These are phyloP conservation scores for Durotheca rogersii DNA, from an alignment of 495 filamentous ascomycete genomes.

Conservation along the genomic window DNA sequence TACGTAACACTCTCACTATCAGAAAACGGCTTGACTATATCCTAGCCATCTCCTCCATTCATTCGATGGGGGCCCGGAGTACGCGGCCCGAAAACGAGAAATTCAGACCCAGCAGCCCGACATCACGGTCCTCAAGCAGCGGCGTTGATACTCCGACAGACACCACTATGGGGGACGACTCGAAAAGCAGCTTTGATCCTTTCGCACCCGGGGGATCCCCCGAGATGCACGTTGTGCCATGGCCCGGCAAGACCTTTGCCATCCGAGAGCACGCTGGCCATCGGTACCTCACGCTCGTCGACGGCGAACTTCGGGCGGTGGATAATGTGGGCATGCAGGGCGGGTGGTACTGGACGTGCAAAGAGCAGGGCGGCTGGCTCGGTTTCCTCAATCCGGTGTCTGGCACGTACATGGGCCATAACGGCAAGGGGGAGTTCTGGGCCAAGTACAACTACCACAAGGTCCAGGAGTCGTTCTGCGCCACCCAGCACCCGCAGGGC, in stretches of 20 bases:
- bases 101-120: too few relatives aligned
- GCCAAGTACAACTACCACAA: not conserved
- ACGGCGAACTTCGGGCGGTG: not conserved
- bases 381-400: constrained; percentile 3
- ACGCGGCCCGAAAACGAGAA: too few relatives aligned
- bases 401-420: constrained; percentile 1
- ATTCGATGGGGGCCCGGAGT: too few relatives aligned
- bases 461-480: not conserved
- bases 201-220: not conserved
- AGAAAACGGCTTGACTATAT: too few relatives aligned
- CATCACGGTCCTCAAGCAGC: too few relatives aligned
- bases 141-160: not conserved
- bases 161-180: not conserved
- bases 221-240: not conserved
- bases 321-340: constrained; percentile 2
- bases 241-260: not conserved
- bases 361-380: not conserved
- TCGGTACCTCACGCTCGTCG: not conserved
- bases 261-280: not conserved
- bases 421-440: not conserved
- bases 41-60: too few relatives aligned
- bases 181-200: not conserved
- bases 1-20: too few relatives aligned
- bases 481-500: not conserved
- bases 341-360: constrained; percentile 5